Evolutionary conservation across 208 protist genomes (phyloP).

Genomic region (Acanthamoeba culbertsoni): DNA sequence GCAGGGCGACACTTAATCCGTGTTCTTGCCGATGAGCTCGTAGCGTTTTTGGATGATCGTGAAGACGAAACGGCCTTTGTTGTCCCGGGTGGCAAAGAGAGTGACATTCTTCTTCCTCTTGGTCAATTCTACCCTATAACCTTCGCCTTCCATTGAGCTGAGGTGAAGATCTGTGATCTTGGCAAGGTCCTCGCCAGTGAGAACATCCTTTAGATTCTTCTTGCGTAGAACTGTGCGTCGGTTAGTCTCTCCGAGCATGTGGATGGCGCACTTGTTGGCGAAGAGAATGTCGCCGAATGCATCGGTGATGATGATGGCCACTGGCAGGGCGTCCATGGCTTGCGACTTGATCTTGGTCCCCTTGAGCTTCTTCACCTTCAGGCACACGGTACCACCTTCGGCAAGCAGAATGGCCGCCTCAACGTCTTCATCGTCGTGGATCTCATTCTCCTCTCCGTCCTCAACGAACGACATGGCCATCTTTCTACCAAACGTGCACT

Average conservation of each 20-base stretch:
- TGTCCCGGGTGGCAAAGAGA: not conserved
- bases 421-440: slow-evolving; percentile 2
- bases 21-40: not conserved
- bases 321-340: not conserved
- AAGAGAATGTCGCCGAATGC: not conserved
- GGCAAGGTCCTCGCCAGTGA: not conserved
- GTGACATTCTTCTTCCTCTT: not conserved
- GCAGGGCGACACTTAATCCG: no score
- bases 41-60: not conserved
- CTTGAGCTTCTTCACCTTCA: not conserved
- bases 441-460: not conserved
- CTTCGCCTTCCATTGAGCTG: not conserved
- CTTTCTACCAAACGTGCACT: not conserved
- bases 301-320: not conserved
- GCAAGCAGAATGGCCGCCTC: not conserved
- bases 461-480: not conserved
- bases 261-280: not conserved
- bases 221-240: not conserved
- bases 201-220: not conserved
- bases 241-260: not conserved
- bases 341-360: not conserved
- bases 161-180: slow-evolving; percentile 20
- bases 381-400: not conserved
- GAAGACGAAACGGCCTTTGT: slow-evolving; percentile 11
- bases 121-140: not conserved